Conservation (phyloP, 257 asterid genomes). For the Penstemon barbatus region DNA sequence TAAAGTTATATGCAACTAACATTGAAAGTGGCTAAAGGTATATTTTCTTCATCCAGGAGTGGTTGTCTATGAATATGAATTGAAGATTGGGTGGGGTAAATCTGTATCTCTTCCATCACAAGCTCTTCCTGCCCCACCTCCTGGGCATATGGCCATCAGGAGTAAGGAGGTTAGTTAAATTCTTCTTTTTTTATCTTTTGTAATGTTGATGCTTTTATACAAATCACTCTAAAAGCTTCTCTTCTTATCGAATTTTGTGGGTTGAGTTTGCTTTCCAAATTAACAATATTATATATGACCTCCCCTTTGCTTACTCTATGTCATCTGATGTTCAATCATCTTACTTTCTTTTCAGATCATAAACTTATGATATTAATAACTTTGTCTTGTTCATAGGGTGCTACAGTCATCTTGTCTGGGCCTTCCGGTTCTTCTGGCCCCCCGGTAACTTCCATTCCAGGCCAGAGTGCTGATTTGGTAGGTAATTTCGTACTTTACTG, state of each 20-base stretch:
- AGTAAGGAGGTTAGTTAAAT: slow-evolving; percentile 75
- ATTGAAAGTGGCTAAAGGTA: neutral
- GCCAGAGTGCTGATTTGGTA: slow-evolving; percentile 92
- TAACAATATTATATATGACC: neutral
- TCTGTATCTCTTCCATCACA: slow-evolving; percentile 97
- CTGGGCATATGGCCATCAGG: slow-evolving; percentile 98
- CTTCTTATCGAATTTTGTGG: neutral
- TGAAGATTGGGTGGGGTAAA: slow-evolving; percentile 98
- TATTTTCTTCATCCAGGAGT: slow-evolving; percentile 58
- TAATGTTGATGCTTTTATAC: neutral
- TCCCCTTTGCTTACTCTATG: neutral
- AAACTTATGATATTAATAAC: slow-evolving; percentile 13
- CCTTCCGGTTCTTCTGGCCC: slow-evolving; percentile 60
- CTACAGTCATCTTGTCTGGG: slow-evolving; percentile 88
- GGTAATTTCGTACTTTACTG: slow-evolving; percentile 29
- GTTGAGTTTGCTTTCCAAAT: neutral
- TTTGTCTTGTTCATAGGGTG: slow-evolving; percentile 65
- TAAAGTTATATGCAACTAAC: slow-evolving; percentile 17
- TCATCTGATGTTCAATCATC: neutral
- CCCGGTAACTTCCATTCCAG: slow-evolving; percentile 79
- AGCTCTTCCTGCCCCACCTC: slow-evolving; percentile 99
- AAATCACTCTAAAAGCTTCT: neutral
- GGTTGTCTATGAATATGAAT: slow-evolving; percentile 87
- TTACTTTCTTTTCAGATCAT: slow-evolving; percentile 16
- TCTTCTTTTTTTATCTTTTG: neutral